Percentiles rank a stretch among this genome's conserved stretches.
Evolutionary conservation across 2,329 filamentous ascomycete genomes (phyloP).

Genomic region (Chalaropsis ovoidea): DNA sequence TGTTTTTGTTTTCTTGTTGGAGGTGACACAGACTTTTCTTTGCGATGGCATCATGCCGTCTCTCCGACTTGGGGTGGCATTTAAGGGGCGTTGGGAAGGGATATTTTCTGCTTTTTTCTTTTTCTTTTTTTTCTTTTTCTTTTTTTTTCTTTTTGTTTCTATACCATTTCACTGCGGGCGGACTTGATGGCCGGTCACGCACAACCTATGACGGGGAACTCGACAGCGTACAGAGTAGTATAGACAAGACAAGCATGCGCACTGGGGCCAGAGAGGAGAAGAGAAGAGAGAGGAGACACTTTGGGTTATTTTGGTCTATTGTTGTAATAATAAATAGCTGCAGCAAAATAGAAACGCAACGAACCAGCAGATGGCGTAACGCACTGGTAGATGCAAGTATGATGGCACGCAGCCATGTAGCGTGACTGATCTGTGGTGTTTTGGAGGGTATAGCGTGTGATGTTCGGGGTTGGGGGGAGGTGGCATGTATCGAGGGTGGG

Average conservation of each 20-base stretch:
- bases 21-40: background rate
- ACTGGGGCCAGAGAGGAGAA: background rate
- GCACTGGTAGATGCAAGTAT: background rate
- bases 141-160: slow-evolving; percentile 13
- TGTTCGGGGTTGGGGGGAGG: background rate
- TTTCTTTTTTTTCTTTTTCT: background rate
- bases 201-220: background rate
- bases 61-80: background rate
- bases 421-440: background rate
- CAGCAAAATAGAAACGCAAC: background rate
- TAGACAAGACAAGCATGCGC: background rate
- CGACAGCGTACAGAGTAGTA: background rate
- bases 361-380: background rate
- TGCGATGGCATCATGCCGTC: background rate
- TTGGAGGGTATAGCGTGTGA: slow-evolving; percentile 11
- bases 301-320: background rate
- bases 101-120: background rate
- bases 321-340: slow-evolving; percentile 1
- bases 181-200: background rate
- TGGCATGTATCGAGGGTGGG: background rate
- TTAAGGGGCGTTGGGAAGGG: slow-evolving; percentile 14
- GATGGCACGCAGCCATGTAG: background rate
- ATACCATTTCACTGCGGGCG: background rate
- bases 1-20: slow-evolving; percentile 13
- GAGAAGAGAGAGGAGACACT: background rate